Evolutionary conservation across 2,329 filamentous ascomycete species (phyloP).

Genomic region (Colletotrichum liriopes): DNA sequence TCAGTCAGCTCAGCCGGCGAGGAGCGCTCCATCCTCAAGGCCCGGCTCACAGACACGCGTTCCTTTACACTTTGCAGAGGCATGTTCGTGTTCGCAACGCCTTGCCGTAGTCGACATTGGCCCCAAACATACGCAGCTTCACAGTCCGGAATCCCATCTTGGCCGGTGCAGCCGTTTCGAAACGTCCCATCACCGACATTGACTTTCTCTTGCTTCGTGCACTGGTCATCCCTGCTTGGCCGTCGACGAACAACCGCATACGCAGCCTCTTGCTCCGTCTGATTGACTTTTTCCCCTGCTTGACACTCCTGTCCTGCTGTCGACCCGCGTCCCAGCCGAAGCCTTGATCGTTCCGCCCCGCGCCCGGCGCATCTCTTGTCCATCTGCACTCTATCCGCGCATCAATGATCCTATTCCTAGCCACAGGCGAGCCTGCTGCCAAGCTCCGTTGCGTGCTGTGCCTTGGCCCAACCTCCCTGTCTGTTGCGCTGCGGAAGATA

Average conservation of each 20-base stretch:
- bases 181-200: slow-evolving; percentile 21
- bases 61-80: slow-evolving; percentile 14
- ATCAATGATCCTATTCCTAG: slow-evolving; percentile 30
- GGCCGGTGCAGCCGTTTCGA: slow-evolving; percentile 33
- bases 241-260: neutral
- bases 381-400: slow-evolving; percentile 32
- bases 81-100: slow-evolving; percentile 7
- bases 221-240: slow-evolving; percentile 6
- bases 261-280: neutral
- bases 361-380: neutral
- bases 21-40: neutral
- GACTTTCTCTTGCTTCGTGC: slow-evolving; percentile 1
- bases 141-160: neutral
- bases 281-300: neutral
- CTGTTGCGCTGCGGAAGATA: neutral
- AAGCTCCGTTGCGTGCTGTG: slow-evolving; percentile 3
- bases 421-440: slow-evolving; percentile 2
- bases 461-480: neutral
- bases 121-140: slow-evolving; percentile 25
- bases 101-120: neutral
- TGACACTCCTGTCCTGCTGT: neutral
- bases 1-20: neutral
- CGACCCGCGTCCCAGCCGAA: neutral
- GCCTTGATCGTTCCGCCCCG: neutral
- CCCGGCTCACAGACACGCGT: neutral